Base-by-base conservation (phyloP, 2,329 filamentous ascomycete genomes). In the Decorospora gaudefroyi region DNA sequence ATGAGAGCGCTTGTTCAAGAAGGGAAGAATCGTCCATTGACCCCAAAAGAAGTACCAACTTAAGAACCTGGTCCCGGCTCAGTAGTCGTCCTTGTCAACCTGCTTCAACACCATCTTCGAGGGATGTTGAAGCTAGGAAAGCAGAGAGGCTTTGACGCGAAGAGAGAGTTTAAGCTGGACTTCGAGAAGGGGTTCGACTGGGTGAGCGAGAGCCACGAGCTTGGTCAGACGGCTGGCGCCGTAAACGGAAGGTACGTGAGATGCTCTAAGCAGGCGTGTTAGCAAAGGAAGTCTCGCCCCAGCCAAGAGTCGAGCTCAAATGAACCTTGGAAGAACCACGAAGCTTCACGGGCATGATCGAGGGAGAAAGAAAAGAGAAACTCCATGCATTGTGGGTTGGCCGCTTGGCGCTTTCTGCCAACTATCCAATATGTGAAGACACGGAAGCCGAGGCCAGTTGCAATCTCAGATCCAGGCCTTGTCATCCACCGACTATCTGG, bases 1-100 rank as follows among this genome's bases (percentile, higher is more conserved):
- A 45, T 65, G 46, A 57, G 51, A 26, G 67, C 67, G 23, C 59
- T 70, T 6, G 62, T 70, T 7, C 53, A 66, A 26, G 51, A 64
- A 30, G 49, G 30, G 16, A 47, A 51, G 22, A 51, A 46, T 6
- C 40, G 54, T 13, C 57, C 61, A 11, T 47, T 70, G 11, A 35
- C 49, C 5, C 44, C 72, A 18, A 54, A 69, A 38, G 55, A 55
- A 2, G 21, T 43, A 5, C 54, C 66, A 22, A 72, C 61, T 2
- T 72, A 68, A 0, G 10, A 55, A 18, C 46, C 62, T 1, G 57
- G 35, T 2, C 52, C 62, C 3, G 74, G 74, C 18, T 69, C 58
- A 9, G 72, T 68, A 8, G 42, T 76, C 9, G 61, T 76, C 25
- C 49, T 72, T 7, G 65, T 62, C 0, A 65, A 71, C 7, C 21